These are phyloP conservation scores for Phycomyces nitens DNA, from an alignment of 192 early-diverging fungal genomes.

Conservation along the genomic window DNA sequence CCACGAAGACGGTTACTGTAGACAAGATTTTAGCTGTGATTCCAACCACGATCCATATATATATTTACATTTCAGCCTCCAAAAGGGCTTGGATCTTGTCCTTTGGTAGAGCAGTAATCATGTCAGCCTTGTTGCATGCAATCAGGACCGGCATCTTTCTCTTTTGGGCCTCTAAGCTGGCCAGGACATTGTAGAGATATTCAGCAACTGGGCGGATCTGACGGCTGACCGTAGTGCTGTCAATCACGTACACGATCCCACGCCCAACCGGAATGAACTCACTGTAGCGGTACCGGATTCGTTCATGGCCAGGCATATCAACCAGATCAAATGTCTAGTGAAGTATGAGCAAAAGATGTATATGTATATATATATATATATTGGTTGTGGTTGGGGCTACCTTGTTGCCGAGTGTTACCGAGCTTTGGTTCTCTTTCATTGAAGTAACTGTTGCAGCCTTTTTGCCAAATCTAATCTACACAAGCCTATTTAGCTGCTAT, in stretches of 20 bases:
- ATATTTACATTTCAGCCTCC: conserved; percentile 73
- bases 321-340: conserved; percentile 61
- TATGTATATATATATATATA: not conserved
- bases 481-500: too few species aligned
- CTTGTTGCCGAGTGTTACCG: conserved; percentile 42
- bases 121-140: conserved; percentile 83
- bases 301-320: conserved; percentile 89
- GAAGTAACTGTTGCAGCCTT: conserved; percentile 53
- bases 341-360: too few species aligned
- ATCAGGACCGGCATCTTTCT: conserved; percentile 64
- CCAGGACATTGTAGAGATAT: conserved; percentile 78
- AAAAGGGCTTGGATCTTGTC: conserved; percentile 62
- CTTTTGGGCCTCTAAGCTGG: conserved; percentile 55
- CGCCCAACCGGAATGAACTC: conserved; percentile 66
- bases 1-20: conserved; percentile 59
- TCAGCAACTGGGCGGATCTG: conserved; percentile 64
- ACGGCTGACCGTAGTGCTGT: conserved; percentile 58
- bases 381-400: too few species aligned
- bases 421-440: conserved; percentile 68
- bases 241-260: conserved; percentile 76
- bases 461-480: conserved; percentile 40
- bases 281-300: conserved; percentile 67
- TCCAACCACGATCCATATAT: not conserved
- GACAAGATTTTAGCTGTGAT: not conserved
- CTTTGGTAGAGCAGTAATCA: conserved; percentile 63